These are phyloP conservation scores for Graphium sp. DNA, from an alignment of 2,329 filamentous ascomycete species.

Conservation along the genomic window DNA sequence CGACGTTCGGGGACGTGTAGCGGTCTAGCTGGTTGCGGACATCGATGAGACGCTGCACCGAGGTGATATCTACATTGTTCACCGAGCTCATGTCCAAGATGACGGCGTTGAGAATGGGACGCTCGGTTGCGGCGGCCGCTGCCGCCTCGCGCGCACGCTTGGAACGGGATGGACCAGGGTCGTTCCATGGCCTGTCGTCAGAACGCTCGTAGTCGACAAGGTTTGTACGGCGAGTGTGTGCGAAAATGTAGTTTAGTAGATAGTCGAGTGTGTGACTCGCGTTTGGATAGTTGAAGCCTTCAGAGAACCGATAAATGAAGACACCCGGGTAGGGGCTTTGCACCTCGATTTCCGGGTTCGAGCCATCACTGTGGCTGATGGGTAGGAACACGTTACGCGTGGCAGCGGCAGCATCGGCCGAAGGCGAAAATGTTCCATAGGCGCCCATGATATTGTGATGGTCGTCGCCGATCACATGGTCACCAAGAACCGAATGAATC, in stretches of 20 bases:
- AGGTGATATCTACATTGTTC: conserved; percentile 87
- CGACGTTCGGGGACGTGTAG: conserved; percentile 62
- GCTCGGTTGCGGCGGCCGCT: conserved; percentile 14
- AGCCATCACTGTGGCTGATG: conserved; percentile 73
- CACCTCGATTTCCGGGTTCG: conserved; percentile 70
- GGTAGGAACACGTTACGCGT: conserved; percentile 75
- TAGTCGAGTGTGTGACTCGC: conserved; percentile 78
- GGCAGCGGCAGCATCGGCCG: conserved; percentile 10
- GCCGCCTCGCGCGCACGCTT: conserved; percentile 22
- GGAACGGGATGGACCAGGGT: conserved; percentile 56
- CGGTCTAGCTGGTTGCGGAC: conserved; percentile 85
- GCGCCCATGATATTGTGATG: conserved; percentile 25
- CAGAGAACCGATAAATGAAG: conserved; percentile 89
- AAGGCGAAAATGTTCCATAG: conserved; percentile 35
- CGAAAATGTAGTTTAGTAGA: conserved; percentile 50
- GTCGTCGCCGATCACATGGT: conserved; percentile 53
- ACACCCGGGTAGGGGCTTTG: conserved; percentile 75
- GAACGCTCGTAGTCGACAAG: conserved; percentile 43
- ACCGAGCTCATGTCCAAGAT: conserved; percentile 89
- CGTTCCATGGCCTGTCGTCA: conserved; percentile 88
- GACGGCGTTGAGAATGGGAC: conserved; percentile 68
- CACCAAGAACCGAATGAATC: conserved; percentile 69
- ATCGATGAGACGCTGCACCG: conserved; percentile 82
- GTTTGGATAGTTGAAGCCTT: conserved; percentile 94
- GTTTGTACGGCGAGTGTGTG: conserved; percentile 61